Evolutionary conservation across 2,329 filamentous ascomycete genomes (phyloP).

Genomic region (Clonostachys chloroleuca): DNA sequence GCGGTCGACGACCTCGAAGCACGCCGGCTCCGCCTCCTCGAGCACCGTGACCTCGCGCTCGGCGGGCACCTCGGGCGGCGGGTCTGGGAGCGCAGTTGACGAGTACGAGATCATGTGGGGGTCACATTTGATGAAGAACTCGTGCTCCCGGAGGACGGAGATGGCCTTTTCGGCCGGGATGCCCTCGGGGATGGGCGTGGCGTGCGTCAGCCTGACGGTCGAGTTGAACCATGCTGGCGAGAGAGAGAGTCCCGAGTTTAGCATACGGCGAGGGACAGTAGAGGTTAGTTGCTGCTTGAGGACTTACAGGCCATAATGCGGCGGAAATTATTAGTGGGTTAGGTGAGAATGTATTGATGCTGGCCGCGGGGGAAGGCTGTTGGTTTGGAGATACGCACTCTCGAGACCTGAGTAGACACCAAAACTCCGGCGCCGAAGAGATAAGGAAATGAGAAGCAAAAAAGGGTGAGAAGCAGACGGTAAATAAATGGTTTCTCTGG

Average conservation of each 20-base stretch:
- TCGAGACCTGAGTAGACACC: too few relatives aligned
- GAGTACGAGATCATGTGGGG: constrained; percentile 43
- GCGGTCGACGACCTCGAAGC: constrained; percentile 43
- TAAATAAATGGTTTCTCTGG: too few relatives aligned
- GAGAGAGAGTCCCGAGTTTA: too few relatives aligned
- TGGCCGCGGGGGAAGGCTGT: too few relatives aligned
- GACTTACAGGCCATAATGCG: constrained; percentile 10
- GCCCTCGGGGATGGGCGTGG: constrained; percentile 32
- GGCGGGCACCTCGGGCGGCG: constrained; percentile 19
- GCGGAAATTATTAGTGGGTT: too few relatives aligned
- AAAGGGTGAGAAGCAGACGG: too few relatives aligned
- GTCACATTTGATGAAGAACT: constrained; percentile 46
- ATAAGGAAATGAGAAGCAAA: too few relatives aligned
- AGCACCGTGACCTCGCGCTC: constrained; percentile 10
- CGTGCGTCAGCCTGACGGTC: constrained; percentile 34
- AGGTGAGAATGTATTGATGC: too few relatives aligned
- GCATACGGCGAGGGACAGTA: too few relatives aligned
- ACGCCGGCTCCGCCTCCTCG: constrained; percentile 15
- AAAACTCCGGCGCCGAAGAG: too few relatives aligned
- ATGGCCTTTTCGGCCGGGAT: constrained; percentile 28
- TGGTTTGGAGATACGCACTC: too few relatives aligned
- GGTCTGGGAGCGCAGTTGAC: constrained; percentile 13
- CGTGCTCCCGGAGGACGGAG: constrained; percentile 43
- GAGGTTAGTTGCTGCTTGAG: too few relatives aligned
- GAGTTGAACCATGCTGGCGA: constrained; percentile 26